These are phyloP conservation scores for Aspergillus indologenus DNA, from an alignment of 495 filamentous ascomycete species.

Conservation along the genomic window DNA sequence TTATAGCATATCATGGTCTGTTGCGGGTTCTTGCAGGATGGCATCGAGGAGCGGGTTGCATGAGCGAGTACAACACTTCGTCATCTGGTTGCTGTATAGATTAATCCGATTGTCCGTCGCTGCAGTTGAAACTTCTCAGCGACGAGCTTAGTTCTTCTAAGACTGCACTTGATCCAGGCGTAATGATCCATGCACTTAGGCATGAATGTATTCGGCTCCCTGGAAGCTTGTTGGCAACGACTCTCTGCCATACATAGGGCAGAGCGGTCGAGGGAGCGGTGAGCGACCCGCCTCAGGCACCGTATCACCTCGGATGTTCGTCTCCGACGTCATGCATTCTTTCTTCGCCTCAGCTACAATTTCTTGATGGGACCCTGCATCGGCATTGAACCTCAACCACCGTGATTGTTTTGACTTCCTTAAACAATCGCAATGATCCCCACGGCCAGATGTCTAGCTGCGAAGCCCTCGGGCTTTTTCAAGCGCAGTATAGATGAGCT, in stretches of 20 bases:
- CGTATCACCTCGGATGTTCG: not conserved
- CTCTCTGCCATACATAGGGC: too few species aligned
- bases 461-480: conserved; percentile 52
- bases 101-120: not conserved
- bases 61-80: not conserved
- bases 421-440: conserved; percentile 42
- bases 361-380: not conserved
- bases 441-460: conserved; percentile 47
- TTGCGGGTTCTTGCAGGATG: not conserved
- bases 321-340: not conserved
- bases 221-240: too few species aligned
- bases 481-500: conserved; percentile 64
- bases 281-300: not conserved
- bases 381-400: not conserved
- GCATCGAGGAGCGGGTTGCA: not conserved
- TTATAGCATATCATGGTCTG: not conserved
- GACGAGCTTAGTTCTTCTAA: too few species aligned
- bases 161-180: too few species aligned
- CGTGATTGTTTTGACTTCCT: not conserved
- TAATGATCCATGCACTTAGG: not conserved
- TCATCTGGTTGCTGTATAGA: not conserved
- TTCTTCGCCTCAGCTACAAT: not conserved
- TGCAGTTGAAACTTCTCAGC: too few species aligned
- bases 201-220: too few species aligned
- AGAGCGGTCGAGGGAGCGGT: not conserved